These are phyloP conservation scores for Aspergillus nanangensis DNA, from an alignment of 495 filamentous ascomycete species.

Conservation along the genomic window DNA sequence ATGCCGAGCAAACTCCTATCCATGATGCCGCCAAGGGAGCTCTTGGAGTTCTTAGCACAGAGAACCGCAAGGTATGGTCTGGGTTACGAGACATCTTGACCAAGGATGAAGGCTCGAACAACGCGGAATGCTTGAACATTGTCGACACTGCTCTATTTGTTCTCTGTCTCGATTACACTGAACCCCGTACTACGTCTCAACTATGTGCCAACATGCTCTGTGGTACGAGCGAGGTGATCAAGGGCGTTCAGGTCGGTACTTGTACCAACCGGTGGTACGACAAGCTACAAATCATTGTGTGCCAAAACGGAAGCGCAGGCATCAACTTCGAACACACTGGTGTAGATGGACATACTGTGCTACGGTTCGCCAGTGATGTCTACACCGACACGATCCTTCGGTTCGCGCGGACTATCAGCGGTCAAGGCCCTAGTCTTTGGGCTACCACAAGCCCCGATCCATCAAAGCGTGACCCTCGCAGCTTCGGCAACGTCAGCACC, in stretches of 20 bases:
- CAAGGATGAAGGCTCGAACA: conserved; percentile 82
- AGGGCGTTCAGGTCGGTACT: conserved; percentile 92
- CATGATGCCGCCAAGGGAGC: conserved; percentile 93
- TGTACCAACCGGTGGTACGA: conserved; percentile 99
- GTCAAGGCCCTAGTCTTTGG: conserved; percentile 88
- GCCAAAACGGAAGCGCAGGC: conserved; percentile 95
- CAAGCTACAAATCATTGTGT: conserved; percentile 98
- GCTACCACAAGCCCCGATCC: conserved; percentile 88
- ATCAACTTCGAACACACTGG: conserved; percentile 99
- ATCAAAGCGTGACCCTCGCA: conserved; percentile 85
- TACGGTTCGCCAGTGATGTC: conserved; percentile 91
- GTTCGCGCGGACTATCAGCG: conserved; percentile 94
- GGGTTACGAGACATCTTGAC: conserved; percentile 85
- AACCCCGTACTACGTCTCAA: conserved; percentile 71
- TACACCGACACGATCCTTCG: conserved; percentile 98
- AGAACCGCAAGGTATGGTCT: conserved; percentile 96
- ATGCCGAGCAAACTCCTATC: conserved; percentile 82
- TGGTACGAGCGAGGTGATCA: conserved; percentile 84
- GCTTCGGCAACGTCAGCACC: conserved; percentile 91
- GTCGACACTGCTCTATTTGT: conserved; percentile 94
- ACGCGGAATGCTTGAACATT: conserved; percentile 88
- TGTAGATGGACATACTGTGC: conserved; percentile 94
- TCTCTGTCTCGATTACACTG: conserved; percentile 87
- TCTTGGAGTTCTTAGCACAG: conserved; percentile 88
- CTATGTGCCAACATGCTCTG: conserved; percentile 98